Evolutionary conservation across 2,329 filamentous ascomycete species (phyloP), one percentile per base, ranked within the genome.

Genomic region (Cladophialophora exuberans): DNA sequence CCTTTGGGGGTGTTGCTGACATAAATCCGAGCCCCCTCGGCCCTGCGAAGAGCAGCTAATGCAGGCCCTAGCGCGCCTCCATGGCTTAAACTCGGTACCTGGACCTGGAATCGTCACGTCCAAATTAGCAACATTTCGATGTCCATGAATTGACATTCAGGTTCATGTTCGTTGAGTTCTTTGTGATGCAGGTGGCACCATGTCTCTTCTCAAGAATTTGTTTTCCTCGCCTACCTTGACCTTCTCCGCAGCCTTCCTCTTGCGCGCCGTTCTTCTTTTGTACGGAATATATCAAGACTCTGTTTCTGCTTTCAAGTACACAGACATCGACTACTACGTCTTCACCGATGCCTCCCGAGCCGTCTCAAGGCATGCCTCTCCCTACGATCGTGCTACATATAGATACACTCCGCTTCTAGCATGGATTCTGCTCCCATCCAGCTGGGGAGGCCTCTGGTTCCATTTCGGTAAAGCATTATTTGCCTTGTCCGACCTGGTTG

Each of bases 301-400:
- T 57, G 81, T 92, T 74, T 95, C 91, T 6, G 86, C 93, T 11
- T 76, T 99, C 68, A 97, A 97, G 75, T 99, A 97, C 78, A 99
- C 94, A 47, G 94, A 99, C 74, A 97, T 99, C 66, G 94, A 99
- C 79, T 99, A 99, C 74, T 85, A 91, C 62, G 94, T 99, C 71
- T 99, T 99, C 78, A 97, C 94, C 44, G 93, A 97, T 71, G 94
- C 94, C 22, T 84, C 94, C 2, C 88, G 89, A 62, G 93, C 88
- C 72, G 76, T 90, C 38, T 75, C 85, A 3, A 76, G 73, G n/a
- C 83, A 83, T 3, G 74, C 76, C 42, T 89, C 89, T 0, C 94
- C 94, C 1, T 99, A 99, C 71, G 81, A 83, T 35, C 85, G 94
- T 50, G 93, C 94, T 67, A 99, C 94, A 0, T 99, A 99, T 76